A percentile compares a stretch with the other conserved stretches of the same genome.
Conservation (phyloP, 129 eudicot genomes). For the Centaurea solstitialis region DNA sequence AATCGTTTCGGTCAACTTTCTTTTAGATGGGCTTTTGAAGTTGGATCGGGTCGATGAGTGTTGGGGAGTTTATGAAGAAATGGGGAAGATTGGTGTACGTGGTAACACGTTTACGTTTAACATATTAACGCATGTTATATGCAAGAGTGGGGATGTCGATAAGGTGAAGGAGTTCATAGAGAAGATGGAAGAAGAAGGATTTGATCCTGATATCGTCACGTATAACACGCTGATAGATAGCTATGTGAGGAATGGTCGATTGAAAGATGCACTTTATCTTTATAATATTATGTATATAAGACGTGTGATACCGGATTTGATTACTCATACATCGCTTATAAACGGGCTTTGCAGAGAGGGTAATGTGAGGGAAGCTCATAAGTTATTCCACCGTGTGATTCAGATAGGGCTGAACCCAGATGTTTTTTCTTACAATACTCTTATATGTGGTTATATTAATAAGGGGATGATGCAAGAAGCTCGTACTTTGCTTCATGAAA, state of each 20-base stretch:
- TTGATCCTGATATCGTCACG: constrained; percentile 84
- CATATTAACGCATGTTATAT: constrained; percentile 72
- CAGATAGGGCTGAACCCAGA: constrained; percentile 73
- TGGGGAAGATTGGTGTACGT: constrained; percentile 58
- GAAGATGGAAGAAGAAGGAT: constrained; percentile 97
- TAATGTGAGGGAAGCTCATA: constrained; percentile 67
- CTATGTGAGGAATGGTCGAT: constrained; percentile 56
- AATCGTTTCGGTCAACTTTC: constrained; percentile 66
- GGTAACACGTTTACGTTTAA: constrained; percentile 76
- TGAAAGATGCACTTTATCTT: constrained; percentile 76
- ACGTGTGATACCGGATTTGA: constrained; percentile 67
- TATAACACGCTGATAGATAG: constrained; percentile 77
- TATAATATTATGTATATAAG: constrained; percentile 80
- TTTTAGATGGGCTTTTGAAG: constrained; percentile 73
- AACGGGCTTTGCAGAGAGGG: constrained; percentile 85
- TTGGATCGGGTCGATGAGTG: constrained; percentile 48
- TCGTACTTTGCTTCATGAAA: constrained; percentile 61
- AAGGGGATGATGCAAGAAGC: constrained; percentile 92
- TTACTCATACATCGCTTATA: constrained; percentile 73
- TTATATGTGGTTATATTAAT: constrained; percentile 76
- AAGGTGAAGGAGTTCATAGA: constrained; percentile 78
- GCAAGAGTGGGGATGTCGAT: constrained; percentile 64
- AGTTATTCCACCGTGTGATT: constrained; percentile 63
- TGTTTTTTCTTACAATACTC: constrained; percentile 63
- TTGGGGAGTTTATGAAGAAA: constrained; percentile 77